Evolutionary conservation across 805 yeast genomes (phyloP).

Genomic region (Pichia californica): DNA sequence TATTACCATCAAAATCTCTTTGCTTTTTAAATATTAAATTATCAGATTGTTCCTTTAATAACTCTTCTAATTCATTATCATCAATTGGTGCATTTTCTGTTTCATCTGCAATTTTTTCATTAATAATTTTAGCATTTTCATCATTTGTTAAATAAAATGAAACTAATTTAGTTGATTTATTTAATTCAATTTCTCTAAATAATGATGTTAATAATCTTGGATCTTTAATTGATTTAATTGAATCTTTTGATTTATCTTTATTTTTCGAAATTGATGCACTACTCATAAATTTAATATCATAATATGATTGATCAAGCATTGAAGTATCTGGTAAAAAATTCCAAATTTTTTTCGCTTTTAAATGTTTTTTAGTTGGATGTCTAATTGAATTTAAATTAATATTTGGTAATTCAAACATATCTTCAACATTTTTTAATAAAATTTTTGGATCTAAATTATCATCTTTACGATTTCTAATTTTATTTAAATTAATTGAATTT

Average conservation of each 20-base stretch:
- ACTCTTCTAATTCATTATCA: constrained; percentile 38
- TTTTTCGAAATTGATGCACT: constrained; percentile 43
- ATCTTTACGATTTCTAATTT: constrained; percentile 21
- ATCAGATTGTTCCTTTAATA: constrained; percentile 27
- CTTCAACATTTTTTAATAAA: constrained; percentile 66
- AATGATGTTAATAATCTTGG: constrained; percentile 50
- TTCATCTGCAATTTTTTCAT: constrained; percentile 39
- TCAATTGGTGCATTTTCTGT: constrained; percentile 41
- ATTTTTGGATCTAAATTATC: constrained; percentile 49
- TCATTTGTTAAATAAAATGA: constrained; percentile 52
- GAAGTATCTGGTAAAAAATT: constrained; percentile 84
- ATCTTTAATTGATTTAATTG: constrained; percentile 26
- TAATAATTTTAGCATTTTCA: constrained; percentile 35
- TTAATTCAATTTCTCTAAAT: constrained; percentile 65
- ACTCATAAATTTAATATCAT: constrained; percentile 56
- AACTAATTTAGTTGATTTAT: constrained; percentile 66
- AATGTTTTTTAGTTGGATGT: constrained; percentile 73
- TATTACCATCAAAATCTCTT: constrained; percentile 76
- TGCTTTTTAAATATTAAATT: constrained; percentile 53
- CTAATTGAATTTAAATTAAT: constrained; percentile 33
- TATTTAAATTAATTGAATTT: constrained; percentile 18
- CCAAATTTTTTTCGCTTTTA: constrained; percentile 74
- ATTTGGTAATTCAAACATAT: constrained; percentile 57
- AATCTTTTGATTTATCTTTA: constrained; percentile 27
- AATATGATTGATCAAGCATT: constrained; percentile 74